phyloP scores from a whole-genome alignment of 306 rosid genomes.

The Sindora glabra region DNA sequence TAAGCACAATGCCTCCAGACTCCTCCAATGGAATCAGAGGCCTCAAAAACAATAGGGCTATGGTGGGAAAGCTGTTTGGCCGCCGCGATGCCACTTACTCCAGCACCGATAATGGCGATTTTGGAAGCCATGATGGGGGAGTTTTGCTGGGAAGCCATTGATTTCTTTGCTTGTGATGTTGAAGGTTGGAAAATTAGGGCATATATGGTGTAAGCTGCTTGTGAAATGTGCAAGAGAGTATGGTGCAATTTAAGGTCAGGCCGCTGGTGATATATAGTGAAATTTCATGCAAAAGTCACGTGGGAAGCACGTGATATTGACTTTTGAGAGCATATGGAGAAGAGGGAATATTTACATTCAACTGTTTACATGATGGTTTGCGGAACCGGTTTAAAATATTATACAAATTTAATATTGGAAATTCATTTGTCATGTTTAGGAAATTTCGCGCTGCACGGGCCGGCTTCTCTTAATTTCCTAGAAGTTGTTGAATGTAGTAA shows the following conservation, averaged over 20 bases:
- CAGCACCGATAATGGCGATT: slow-evolving; percentile 62
- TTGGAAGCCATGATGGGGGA: slow-evolving; percentile 25
- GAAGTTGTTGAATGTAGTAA: not conserved
- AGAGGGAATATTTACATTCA: too few relatives aligned
- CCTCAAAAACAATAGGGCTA: slow-evolving; percentile 66
- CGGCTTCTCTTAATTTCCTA: not conserved
- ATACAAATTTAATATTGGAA: not conserved
- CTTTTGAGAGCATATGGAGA: slow-evolving; percentile 12
- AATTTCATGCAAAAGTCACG: slow-evolving; percentile 8
- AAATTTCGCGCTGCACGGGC: slow-evolving; percentile 12
- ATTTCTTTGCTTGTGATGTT: too few relatives aligned
- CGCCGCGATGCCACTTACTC: slow-evolving; percentile 71
- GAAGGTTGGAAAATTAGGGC: not conserved
- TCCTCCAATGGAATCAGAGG: slow-evolving; percentile 67
- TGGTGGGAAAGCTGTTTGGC: slow-evolving; percentile 60
- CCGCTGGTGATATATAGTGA: slow-evolving; percentile 1
- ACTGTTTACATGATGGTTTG: not conserved
- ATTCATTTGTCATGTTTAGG: slow-evolving; percentile 12
- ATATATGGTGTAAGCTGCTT: not conserved
- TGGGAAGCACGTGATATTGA: slow-evolving; percentile 28
- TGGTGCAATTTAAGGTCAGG: not conserved
- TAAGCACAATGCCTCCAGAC: slow-evolving; percentile 78
- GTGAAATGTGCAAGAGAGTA: not conserved
- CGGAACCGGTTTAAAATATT: not conserved
- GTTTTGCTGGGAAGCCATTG: slow-evolving; percentile 9